Base-by-base conservation (phyloP, 1,284 basidiomycete genomes). In the Cutaneotrichosporon dermatis region DNA sequence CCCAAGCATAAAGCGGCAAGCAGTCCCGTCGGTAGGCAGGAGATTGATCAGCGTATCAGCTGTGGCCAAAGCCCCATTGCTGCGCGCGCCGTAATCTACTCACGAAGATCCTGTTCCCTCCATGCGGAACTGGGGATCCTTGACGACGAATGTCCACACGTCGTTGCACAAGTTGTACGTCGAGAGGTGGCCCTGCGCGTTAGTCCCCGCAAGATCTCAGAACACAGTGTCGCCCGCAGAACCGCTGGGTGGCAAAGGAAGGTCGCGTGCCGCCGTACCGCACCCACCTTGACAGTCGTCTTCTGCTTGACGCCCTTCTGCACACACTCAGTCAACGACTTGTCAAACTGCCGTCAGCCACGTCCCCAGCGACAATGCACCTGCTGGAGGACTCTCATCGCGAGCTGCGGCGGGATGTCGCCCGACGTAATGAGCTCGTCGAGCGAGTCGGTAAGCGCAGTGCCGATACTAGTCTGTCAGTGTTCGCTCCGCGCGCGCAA, bases 401-500 rank as follows among this genome's bases (percentile, higher is more conserved):
- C 95, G 63, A 99, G 80, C 79, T 99, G 94, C 2, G 96, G 95
- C 16, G 94, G 96, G 69, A 99, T 98, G 60, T 92, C 88, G 2
- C 95, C 95, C 68, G 89, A 91, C 54, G 94, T 96, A 73, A 99
- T 99, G 63, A 99, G 85, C 80, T 99, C 95, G 80, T 99, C 95
- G 69, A 99, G 86, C 65, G 95, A 93, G 82, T 99, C 95, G n/a
- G 95, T 97, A 58, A 99, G 84, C 50, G 95, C 92, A 83, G 94
- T 92, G 45, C 95, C 95, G 78, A 98, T 92, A 67, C 95, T 98
- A 70, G 39, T 9, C 13, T 4, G 2, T 59, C 34, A 33, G 36
- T 51, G 34, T 35, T 46, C 40, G 25, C 16, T 16, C 5, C 37
- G 4, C 4, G 25, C 45, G 16, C 15, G 12, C 1, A 1, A 37